Evolutionary conservation across 805 yeast genomes (phyloP).

Genomic region (Metschnikowia lochheadii): DNA sequence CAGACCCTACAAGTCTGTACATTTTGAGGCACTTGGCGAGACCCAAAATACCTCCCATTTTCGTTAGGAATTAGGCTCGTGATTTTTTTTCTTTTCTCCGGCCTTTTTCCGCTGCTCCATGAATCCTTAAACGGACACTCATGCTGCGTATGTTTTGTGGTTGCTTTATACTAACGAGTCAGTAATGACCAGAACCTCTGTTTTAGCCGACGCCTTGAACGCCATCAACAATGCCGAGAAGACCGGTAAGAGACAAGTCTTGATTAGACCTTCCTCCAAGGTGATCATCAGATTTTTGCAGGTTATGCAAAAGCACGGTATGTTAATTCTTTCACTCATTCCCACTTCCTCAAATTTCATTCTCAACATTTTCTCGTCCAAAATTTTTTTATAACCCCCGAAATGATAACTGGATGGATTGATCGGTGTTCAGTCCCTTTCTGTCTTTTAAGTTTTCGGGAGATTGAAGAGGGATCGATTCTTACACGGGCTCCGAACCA

Average conservation of each 20-base stretch:
- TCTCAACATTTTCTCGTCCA: no score
- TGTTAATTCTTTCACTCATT: neutral
- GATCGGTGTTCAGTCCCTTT: constrained; percentile 83
- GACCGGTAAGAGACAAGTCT: constrained; percentile 35
- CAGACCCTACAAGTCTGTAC: neutral
- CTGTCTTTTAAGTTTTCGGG: constrained; percentile 98
- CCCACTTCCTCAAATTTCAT: no score
- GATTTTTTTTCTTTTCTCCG: neutral
- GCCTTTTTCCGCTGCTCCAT: constrained; percentile 13
- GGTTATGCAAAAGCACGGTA: constrained; percentile 32
- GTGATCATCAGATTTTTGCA: constrained; percentile 30
- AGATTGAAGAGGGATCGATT: constrained; percentile 62
- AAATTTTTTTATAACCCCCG: constrained; percentile 44
- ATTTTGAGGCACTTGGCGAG: constrained; percentile 7
- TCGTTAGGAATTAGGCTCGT: neutral
- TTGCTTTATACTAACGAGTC: constrained; percentile 17
- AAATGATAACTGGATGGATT: constrained; percentile 98
- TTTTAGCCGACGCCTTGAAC: constrained; percentile 35
- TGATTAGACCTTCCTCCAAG: constrained; percentile 36
- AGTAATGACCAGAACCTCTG: constrained; percentile 33
- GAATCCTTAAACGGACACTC: constrained; percentile 21
- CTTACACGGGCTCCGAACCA: constrained; percentile 56
- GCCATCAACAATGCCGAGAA: constrained; percentile 36
- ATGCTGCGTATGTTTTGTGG: constrained; percentile 22
- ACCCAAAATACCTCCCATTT: constrained; percentile 11